phyloP scores from a whole-genome alignment of 257 asterid genomes.

The Primulina tabacum region DNA sequence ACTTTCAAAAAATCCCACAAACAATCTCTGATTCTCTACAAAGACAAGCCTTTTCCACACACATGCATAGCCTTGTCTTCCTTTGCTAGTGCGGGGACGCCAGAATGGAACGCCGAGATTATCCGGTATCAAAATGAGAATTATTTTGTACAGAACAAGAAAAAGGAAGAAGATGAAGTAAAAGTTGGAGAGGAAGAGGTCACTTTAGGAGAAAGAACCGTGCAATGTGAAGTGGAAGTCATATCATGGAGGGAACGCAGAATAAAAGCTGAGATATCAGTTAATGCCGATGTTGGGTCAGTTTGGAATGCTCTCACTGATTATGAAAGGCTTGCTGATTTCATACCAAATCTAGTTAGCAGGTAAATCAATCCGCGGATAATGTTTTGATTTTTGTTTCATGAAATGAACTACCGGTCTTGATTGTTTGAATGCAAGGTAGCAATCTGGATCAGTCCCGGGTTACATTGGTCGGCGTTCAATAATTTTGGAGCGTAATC shows the following conservation, averaged over 20 bases:
- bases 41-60: slow-evolving; percentile 5
- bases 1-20: slow-evolving; percentile 21
- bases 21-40: slow-evolving; percentile 14
- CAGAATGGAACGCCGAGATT: slow-evolving; percentile 34
- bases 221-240: slow-evolving; percentile 78
- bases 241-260: slow-evolving; percentile 90
- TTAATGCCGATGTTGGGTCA: slow-evolving; percentile 63
- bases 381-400: not conserved
- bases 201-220: slow-evolving; percentile 43
- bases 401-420: not conserved
- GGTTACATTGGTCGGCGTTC: not conserved
- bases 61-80: slow-evolving; percentile 30
- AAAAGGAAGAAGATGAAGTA: slow-evolving; percentile 20
- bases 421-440: not conserved
- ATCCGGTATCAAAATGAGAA: slow-evolving; percentile 24
- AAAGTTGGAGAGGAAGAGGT: slow-evolving; percentile 31
- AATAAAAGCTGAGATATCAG: slow-evolving; percentile 65
- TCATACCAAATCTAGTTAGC: slow-evolving; percentile 86
- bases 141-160: slow-evolving; percentile 21
- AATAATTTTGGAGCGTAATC: not conserved
- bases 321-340: slow-evolving; percentile 93
- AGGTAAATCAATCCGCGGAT: slow-evolving; percentile 39
- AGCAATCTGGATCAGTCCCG: not conserved
- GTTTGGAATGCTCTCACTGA: slow-evolving; percentile 90
- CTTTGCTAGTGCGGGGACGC: slow-evolving; percentile 34